Evolutionary conservation across 148 eudicot species (phyloP), one percentile per base, ranked within the genome.

Genomic region (Silene conica): DNA sequence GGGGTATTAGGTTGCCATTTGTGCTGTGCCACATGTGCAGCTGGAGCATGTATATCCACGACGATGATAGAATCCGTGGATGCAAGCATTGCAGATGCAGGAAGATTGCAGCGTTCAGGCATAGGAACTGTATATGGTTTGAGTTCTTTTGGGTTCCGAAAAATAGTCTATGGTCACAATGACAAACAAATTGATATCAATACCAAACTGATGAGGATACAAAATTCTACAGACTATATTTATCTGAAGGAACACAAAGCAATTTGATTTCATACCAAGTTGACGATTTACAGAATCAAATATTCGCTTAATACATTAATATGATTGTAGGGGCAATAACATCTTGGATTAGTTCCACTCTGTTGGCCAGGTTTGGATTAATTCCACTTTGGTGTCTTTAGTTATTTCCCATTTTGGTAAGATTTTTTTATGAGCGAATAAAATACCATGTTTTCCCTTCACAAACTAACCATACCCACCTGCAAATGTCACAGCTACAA

Each of bases 1-100:
- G 97, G 97, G 57, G 99, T 92, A 81, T 96, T 90, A 73, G 99
- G 99, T 80, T 92, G 99, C 99, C 99, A 96, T 80, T 89, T 96
- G 81, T 96, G 99, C 34, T 90, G 94, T 38, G 92, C 99, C 79
- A 96, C 84, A 77, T 82, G 93, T 73, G 96, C 97, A 69, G 96
- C 91, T 55, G 99, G 99, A 73, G 94, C 99, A 79, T 89, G 87
- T 48, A 79, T 79, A 82, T 96, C 96, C 63, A 86, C 96, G 74
- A 89, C 86, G 38, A 96, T 63, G 63, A 96, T 81, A 75, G 96
- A 92, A 83, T 96, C 94, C 19, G 92, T 81, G 28, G 92, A 89
- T 69, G 97, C 99, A 68, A 79, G 86, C 79, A 96, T 96, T 64
- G 94, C 87, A 69, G 99, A 82, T 65, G 99, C 99, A 71, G 99